These are phyloP conservation scores for Cyberlindnera mycetangii DNA, from an alignment of 805 yeast species.

Conservation along the genomic window DNA sequence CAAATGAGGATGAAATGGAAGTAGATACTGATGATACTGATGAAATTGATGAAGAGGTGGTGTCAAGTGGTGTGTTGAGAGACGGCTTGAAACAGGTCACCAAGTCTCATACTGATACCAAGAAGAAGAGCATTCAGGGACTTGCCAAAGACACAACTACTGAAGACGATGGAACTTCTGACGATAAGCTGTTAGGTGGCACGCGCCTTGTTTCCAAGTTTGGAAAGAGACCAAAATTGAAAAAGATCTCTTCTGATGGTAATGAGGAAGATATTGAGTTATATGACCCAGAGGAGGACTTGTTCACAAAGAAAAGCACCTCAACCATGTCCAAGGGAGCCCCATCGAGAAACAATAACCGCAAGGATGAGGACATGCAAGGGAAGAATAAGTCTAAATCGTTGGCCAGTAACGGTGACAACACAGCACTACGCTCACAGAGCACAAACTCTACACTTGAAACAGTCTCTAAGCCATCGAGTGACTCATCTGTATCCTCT, in stretches of 20 bases:
- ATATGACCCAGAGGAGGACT: conserved; percentile 9
- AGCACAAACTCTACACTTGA: background rate
- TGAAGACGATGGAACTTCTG: background rate
- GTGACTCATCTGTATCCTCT: background rate
- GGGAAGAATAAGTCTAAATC: background rate
- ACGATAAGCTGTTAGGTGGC: background rate
- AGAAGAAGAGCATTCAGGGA: background rate
- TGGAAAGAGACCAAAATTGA: conserved; percentile 3
- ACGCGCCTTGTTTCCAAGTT: background rate
- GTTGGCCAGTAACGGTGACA: background rate
- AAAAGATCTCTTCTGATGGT: background rate
- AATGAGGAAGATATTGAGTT: conserved; percentile 7
- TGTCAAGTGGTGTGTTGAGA: conserved; percentile 3
- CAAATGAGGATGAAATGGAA: no score
- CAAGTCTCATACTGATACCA: background rate
- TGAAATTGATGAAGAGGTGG: background rate
- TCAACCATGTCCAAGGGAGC: background rate
- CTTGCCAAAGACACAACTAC: background rate
- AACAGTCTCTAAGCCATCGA: background rate
- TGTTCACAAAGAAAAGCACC: background rate
- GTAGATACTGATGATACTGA: background rate
- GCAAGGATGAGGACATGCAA: background rate
- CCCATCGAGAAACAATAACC: background rate
- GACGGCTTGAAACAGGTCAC: conserved; percentile 6
- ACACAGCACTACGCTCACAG: background rate